Evolutionary conservation across 2,329 filamentous ascomycete species (phyloP).

Genomic region (Penicillium palitans): DNA sequence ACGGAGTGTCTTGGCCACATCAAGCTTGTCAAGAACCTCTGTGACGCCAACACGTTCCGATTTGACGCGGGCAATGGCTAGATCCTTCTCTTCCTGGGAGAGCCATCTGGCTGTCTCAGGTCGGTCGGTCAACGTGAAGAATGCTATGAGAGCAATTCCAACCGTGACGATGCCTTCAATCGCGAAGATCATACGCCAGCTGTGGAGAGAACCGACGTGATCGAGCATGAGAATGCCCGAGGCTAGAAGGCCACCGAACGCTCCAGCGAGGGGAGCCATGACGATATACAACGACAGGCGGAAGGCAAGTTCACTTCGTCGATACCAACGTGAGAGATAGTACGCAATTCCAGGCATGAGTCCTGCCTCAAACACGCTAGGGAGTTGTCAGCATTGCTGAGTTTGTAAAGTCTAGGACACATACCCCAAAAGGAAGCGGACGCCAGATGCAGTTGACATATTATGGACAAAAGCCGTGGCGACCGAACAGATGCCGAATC

Average conservation of each 20-base stretch:
- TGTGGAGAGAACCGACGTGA: conserved; percentile 56
- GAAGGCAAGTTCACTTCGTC: conserved; percentile 67
- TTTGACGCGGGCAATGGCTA: conserved; percentile 67
- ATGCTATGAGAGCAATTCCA: conserved; percentile 59
- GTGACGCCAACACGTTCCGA: conserved; percentile 65
- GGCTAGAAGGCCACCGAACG: conserved; percentile 68
- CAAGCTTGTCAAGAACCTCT: conserved; percentile 64
- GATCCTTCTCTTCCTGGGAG: conserved; percentile 62
- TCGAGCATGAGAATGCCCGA: conserved; percentile 63
- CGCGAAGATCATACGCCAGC: conserved; percentile 70
- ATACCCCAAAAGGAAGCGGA: conserved; percentile 64
- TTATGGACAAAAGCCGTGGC: conserved; percentile 65
- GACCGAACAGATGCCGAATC: conserved; percentile 64
- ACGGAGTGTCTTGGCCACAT: conserved; percentile 58
- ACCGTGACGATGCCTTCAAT: conserved; percentile 69
- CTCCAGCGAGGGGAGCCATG: conserved; percentile 68
- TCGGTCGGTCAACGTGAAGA: conserved; percentile 66
- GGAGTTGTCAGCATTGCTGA: neutral
- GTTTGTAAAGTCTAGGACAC: neutral
- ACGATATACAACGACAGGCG: conserved; percentile 68
- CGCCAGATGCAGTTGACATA: conserved; percentile 55
- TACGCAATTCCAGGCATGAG: conserved; percentile 74
- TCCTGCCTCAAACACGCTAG: conserved; percentile 65
- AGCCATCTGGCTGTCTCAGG: conserved; percentile 69
- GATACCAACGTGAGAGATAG: conserved; percentile 71